A percentile compares a stretch with the other conserved stretches of the same genome.
phyloP scores from a whole-genome alignment of 2,329 filamentous ascomycete genomes.

The Penicillium sp. region DNA sequence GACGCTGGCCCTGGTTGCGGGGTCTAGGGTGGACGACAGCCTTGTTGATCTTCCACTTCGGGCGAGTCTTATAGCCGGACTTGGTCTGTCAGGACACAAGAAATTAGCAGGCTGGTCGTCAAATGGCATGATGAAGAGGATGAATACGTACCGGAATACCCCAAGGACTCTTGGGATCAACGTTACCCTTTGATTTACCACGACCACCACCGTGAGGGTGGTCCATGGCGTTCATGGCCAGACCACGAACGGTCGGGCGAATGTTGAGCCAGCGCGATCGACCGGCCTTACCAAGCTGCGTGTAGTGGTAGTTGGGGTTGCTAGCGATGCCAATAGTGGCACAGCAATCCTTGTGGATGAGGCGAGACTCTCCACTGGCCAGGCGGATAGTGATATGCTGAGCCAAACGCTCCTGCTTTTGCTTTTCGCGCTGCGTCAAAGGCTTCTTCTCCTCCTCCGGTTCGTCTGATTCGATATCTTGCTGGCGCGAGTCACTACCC shows the following conservation, averaged over 20 bases:
- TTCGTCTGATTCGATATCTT: constrained; percentile 57
- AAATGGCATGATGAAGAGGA: constrained; percentile 4
- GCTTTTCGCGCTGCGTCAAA: constrained; percentile 37
- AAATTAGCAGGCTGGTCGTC: constrained; percentile 11
- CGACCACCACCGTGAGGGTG: constrained; percentile 98
- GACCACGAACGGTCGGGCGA: constrained; percentile 89
- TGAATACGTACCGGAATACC: constrained; percentile 75
- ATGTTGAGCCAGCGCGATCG: constrained; percentile 92
- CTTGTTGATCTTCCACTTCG: constrained; percentile 85
- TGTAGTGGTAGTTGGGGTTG: constrained; percentile 87
- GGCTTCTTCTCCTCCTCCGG: constrained; percentile 31
- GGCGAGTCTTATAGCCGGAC: constrained; percentile 79
- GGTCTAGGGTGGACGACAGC: constrained; percentile 80
- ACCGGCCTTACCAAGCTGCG: constrained; percentile 91
- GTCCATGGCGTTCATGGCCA: constrained; percentile 98
- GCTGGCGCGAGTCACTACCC: constrained; percentile 60
- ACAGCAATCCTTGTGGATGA: constrained; percentile 86
- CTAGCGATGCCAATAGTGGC: constrained; percentile 92
- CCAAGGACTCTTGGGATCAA: constrained; percentile 93
- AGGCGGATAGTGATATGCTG: constrained; percentile 80
- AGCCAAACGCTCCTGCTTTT: constrained; percentile 58
- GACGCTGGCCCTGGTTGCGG: constrained; percentile 87
- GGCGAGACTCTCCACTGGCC: constrained; percentile 88
- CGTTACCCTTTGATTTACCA: constrained; percentile 99
- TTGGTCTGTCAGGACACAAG: constrained; percentile 44